Conservation (phyloP, 441 rosid genomes). For the Euphorbia corollata region DNA sequence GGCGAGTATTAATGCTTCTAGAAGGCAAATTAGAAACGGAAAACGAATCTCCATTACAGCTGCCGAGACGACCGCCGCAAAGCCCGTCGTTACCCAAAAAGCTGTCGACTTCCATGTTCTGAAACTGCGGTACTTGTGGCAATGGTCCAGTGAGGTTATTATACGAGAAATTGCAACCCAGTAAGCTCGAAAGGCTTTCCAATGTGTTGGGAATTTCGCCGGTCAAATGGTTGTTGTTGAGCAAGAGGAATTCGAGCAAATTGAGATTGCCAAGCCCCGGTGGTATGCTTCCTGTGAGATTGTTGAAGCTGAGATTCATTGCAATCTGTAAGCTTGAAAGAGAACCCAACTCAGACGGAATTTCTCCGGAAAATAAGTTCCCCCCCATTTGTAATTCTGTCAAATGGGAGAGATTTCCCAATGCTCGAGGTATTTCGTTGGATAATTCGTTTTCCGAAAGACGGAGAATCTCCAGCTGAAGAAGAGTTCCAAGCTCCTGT, state of each 20-base stretch:
- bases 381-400: slow-evolving; percentile 96
- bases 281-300: slow-evolving; percentile 61
- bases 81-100: slow-evolving; percentile 72
- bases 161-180: slow-evolving; percentile 89
- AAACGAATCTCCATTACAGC: slow-evolving; percentile 42
- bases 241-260: slow-evolving; percentile 59
- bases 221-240: slow-evolving; percentile 70
- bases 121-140: slow-evolving; percentile 50
- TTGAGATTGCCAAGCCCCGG: slow-evolving; percentile 69
- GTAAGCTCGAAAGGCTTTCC: slow-evolving; percentile 65
- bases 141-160: slow-evolving; percentile 73
- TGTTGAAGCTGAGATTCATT: slow-evolving; percentile 77
- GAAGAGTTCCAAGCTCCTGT: slow-evolving; percentile 60
- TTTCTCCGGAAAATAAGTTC: slow-evolving; percentile 65
- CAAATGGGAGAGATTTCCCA: slow-evolving; percentile 80
- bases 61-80: slow-evolving; percentile 65
- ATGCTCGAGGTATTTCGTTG: slow-evolving; percentile 58
- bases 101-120: slow-evolving; percentile 64
- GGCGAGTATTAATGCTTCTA: slow-evolving; percentile 27
- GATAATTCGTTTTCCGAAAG: slow-evolving; percentile 78
- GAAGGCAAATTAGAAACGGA: slow-evolving; percentile 31
- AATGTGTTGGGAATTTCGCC: slow-evolving; percentile 73
- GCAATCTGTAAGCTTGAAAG: slow-evolving; percentile 93
- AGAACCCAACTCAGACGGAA: slow-evolving; percentile 65
- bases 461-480: slow-evolving; percentile 72